These are phyloP conservation scores for Actinomucor elegans DNA, from an alignment of 371 early-diverging fungal species.

Conservation along the genomic window DNA sequence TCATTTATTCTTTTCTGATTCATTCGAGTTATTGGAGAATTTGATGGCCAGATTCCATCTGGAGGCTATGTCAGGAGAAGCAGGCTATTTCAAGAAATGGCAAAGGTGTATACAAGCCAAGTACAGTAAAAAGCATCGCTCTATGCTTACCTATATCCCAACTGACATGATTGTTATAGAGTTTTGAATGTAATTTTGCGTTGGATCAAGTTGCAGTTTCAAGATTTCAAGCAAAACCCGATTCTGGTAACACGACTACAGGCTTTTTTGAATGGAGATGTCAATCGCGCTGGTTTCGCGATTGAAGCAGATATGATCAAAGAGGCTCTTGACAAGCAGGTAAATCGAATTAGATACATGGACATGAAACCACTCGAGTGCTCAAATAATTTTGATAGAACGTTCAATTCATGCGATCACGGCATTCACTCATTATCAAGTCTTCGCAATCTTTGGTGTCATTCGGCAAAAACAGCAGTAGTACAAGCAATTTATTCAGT, in stretches of 20 bases:
- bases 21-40: constrained; percentile 58
- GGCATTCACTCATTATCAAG: constrained; percentile 26
- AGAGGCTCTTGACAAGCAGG: constrained; percentile 32
- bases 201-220: constrained; percentile 68
- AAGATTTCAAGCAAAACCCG: constrained; percentile 55
- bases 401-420: background rate
- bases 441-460: constrained; percentile 20
- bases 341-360: constrained; percentile 11
- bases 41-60: constrained; percentile 60
- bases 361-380: background rate
- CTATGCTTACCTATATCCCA: too few relatives aligned
- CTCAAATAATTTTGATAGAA: background rate
- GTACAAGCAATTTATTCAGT: background rate
- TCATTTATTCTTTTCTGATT: constrained; percentile 59
- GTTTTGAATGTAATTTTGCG: constrained; percentile 62
- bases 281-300: constrained; percentile 31
- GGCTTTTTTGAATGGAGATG: constrained; percentile 35
- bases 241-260: constrained; percentile 35
- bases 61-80: constrained; percentile 53
- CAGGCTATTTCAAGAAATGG: constrained; percentile 60
- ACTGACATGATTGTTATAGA: constrained; percentile 36
- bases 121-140: constrained; percentile 30
- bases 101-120: constrained; percentile 64
- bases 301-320: constrained; percentile 33
- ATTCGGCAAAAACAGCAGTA: constrained; percentile 2